Evolutionary conservation across 2,329 filamentous ascomycete species (phyloP).

Genomic region (Triangularia verruculosa): DNA sequence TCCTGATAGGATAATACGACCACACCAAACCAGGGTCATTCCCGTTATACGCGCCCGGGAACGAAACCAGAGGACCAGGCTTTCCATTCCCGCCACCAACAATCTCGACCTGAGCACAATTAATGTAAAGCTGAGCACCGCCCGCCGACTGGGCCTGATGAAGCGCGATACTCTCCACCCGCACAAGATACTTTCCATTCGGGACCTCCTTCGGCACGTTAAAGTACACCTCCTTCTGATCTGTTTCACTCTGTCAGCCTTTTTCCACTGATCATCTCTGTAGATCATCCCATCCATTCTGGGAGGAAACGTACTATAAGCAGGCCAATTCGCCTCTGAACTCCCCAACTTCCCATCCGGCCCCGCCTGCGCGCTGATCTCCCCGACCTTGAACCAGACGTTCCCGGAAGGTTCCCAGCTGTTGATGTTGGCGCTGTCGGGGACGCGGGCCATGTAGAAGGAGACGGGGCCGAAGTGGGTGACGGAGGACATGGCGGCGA

Average conservation of each 20-base stretch:
- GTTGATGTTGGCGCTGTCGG: constrained; percentile 29
- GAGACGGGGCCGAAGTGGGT: constrained; percentile 31
- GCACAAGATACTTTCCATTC: constrained; percentile 31
- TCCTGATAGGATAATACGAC: constrained; percentile 20
- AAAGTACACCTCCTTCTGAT: constrained; percentile 23
- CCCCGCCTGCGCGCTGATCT: constrained; percentile 24
- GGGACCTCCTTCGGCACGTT: constrained; percentile 28
- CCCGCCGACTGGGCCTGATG: constrained; percentile 24
- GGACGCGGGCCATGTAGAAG: constrained; percentile 34
- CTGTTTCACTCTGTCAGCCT: constrained; percentile 2
- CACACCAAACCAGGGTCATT: constrained; percentile 17
- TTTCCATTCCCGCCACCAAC: constrained; percentile 23
- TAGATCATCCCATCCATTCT: background rate
- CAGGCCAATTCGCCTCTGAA: constrained; percentile 14
- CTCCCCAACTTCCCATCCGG: constrained; percentile 6
- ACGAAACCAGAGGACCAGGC: constrained; percentile 14
- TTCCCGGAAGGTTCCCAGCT: constrained; percentile 31
- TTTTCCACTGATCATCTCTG: too few relatives aligned
- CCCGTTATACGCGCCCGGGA: constrained; percentile 17
- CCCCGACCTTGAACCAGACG: constrained; percentile 35
- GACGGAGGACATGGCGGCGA: constrained; percentile 18
- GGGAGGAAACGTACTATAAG: constrained; percentile 15
- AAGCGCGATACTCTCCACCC: constrained; percentile 32
- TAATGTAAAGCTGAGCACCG: constrained; percentile 24
- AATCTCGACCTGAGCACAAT: constrained; percentile 27